These are phyloP conservation scores for Saposhnikovia divaricata DNA, from an alignment of 129 eudicot species.

Conservation along the genomic window DNA sequence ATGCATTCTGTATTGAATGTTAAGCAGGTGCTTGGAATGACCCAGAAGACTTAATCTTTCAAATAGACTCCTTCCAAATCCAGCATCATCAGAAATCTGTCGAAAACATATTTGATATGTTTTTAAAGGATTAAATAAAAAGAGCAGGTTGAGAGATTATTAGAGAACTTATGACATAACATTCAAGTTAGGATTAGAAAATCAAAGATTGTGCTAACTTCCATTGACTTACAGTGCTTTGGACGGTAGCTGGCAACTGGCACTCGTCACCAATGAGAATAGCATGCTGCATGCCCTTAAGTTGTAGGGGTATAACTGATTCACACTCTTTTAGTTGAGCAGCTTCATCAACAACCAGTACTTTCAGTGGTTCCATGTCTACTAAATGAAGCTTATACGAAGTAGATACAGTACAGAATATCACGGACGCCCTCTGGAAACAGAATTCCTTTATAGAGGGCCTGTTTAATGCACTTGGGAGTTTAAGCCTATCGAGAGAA, in stretches of 20 bases:
- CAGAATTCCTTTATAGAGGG: constrained; percentile 32
- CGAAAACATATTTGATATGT: constrained; percentile 4
- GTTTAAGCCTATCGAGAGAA: constrained; percentile 30
- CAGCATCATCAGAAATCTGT: constrained; percentile 30
- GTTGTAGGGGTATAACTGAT: constrained; percentile 43
- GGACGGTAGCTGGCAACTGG: constrained; percentile 47
- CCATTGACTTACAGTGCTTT: constrained; percentile 29
- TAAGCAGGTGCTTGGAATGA: constrained; percentile 37
- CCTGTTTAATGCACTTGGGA: constrained; percentile 26
- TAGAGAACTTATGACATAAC: not conserved
- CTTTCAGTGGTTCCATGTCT: constrained; percentile 21
- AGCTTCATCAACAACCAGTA: constrained; percentile 48
- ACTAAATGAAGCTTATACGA: constrained; percentile 38
- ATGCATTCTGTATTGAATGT: constrained; percentile 46
- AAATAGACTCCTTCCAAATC: constrained; percentile 46
- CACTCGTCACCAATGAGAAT: constrained; percentile 49
- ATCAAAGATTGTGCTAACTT: not conserved
- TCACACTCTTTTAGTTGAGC: constrained; percentile 49
- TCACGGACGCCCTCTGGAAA: constrained; percentile 42
- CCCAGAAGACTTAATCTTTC: constrained; percentile 37
- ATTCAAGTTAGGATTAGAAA: not conserved
- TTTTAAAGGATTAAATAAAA: not conserved
- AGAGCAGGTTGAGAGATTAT: not conserved
- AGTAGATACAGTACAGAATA: constrained; percentile 59
- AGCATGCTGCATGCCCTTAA: constrained; percentile 34